These are phyloP conservation scores for Neurospora cerealis DNA, from an alignment of 495 filamentous ascomycete species.

Conservation along the genomic window DNA sequence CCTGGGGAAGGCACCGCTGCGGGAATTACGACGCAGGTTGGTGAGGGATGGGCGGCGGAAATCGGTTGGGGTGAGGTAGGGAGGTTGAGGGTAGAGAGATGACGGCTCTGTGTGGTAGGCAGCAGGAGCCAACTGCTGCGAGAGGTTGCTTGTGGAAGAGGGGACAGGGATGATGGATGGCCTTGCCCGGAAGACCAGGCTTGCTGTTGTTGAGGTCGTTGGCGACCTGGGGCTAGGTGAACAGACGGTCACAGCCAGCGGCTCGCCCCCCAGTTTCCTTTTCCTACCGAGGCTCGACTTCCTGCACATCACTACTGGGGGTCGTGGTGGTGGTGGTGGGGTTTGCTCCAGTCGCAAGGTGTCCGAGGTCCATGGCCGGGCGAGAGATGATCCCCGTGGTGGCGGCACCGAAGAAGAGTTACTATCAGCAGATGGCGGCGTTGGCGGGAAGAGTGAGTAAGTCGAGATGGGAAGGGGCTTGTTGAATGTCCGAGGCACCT, in stretches of 20 bases:
- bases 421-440: background rate
- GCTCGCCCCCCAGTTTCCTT: background rate
- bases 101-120: background rate
- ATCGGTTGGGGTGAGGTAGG: background rate
- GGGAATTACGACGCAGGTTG: conserved; percentile 7
- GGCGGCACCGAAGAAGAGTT: background rate
- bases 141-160: background rate
- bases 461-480: conserved; percentile 7
- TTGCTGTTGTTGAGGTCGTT: background rate
- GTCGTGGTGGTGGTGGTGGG: background rate
- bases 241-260: background rate
- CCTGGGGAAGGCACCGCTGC: conserved; percentile 11
- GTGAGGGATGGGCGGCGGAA: conserved; percentile 7
- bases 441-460: conserved; percentile 21
- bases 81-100: background rate
- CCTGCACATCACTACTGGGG: background rate
- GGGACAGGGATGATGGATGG: background rate
- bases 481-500: background rate
- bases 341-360: background rate
- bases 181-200: background rate
- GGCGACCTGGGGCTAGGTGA: background rate
- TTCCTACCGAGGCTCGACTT: background rate
- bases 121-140: background rate
- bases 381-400: background rate
- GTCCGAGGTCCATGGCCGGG: background rate